Conservation (phyloP, 1,284 basidiomycete species). For the Athelia sp. region DNA sequence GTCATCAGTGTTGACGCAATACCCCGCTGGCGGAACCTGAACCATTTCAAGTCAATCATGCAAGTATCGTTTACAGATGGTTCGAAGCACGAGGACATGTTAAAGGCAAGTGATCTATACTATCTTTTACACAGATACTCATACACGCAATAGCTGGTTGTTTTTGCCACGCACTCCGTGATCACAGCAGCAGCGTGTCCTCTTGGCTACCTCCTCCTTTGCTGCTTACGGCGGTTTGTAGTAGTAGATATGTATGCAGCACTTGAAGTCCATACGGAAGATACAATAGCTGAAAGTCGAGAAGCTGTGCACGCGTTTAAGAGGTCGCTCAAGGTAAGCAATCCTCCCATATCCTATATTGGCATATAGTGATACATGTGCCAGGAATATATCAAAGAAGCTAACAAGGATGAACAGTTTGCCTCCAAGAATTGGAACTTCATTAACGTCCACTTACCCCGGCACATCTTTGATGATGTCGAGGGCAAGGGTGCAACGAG, state of each 20-base stretch:
- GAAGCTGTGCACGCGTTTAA: slow-evolving; percentile 16
- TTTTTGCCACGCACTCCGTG: slow-evolving; percentile 25
- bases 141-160: slow-evolving; percentile 16
- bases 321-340: slow-evolving; percentile 15
- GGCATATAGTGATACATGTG: background rate
- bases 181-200: slow-evolving; percentile 9
- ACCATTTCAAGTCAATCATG: slow-evolving; percentile 28
- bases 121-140: slow-evolving; percentile 1
- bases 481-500: slow-evolving; percentile 21
- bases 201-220: slow-evolving; percentile 18
- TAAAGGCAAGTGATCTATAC: too few species aligned
- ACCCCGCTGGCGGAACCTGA: slow-evolving; percentile 29
- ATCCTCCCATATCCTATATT: slow-evolving; percentile 1
- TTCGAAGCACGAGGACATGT: slow-evolving; percentile 30
- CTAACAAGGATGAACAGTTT: background rate
- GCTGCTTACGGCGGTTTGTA: slow-evolving; percentile 22
- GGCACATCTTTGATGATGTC: slow-evolving; percentile 29
- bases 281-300: slow-evolving; percentile 20
- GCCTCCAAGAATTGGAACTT: slow-evolving; percentile 28
- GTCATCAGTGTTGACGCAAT: slow-evolving; percentile 18
- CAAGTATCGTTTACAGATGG: slow-evolving; percentile 29
- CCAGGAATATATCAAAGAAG: background rate
- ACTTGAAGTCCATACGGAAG: slow-evolving; percentile 25
- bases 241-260: slow-evolving; percentile 24
- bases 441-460: slow-evolving; percentile 26